phyloP scores from a whole-genome alignment of 352 stramenopile species.

The Globisporangium apiculatum region DNA sequence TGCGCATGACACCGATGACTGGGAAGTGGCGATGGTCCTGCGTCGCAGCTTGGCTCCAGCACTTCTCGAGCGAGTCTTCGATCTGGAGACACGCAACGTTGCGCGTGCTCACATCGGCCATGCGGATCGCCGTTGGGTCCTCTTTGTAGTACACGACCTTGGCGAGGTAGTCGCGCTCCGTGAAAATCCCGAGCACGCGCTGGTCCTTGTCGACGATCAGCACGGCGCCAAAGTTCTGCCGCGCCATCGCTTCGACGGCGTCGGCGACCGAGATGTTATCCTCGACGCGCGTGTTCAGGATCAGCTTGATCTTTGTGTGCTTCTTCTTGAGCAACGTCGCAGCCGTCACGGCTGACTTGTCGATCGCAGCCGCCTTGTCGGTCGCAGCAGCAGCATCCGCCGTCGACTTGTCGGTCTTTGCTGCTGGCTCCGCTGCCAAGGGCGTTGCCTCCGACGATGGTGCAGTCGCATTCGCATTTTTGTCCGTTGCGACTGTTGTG shows the following conservation, averaged over 20 bases:
- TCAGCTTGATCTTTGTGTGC: constrained; percentile 71
- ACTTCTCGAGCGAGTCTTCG: constrained; percentile 75
- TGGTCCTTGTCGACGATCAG: constrained; percentile 81
- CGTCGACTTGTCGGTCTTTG: background rate
- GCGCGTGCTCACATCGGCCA: constrained; percentile 57
- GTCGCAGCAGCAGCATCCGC: no score
- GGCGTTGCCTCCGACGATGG: background rate
- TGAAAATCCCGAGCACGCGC: constrained; percentile 79
- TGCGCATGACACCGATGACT: constrained; percentile 66
- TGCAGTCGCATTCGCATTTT: no score
- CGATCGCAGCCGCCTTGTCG: no score
- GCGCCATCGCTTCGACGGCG: constrained; percentile 69
- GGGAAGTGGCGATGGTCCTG: constrained; percentile 79
- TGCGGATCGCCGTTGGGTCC: constrained; percentile 41
- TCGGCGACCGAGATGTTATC: constrained; percentile 73
- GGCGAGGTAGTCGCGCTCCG: constrained; percentile 77
- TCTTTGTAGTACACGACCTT: constrained; percentile 72
- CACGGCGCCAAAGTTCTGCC: constrained; percentile 75
- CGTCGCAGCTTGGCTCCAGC: constrained; percentile 58
- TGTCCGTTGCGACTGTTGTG: background rate
- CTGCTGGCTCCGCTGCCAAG: constrained; percentile 12
- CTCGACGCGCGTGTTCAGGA: constrained; percentile 75
- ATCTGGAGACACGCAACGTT: constrained; percentile 57
- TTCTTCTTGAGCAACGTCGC: constrained; percentile 78
- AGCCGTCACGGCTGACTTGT: constrained; percentile 29